phyloP scores from a whole-genome alignment of 805 yeast genomes.

The Yarrowia sp. region DNA sequence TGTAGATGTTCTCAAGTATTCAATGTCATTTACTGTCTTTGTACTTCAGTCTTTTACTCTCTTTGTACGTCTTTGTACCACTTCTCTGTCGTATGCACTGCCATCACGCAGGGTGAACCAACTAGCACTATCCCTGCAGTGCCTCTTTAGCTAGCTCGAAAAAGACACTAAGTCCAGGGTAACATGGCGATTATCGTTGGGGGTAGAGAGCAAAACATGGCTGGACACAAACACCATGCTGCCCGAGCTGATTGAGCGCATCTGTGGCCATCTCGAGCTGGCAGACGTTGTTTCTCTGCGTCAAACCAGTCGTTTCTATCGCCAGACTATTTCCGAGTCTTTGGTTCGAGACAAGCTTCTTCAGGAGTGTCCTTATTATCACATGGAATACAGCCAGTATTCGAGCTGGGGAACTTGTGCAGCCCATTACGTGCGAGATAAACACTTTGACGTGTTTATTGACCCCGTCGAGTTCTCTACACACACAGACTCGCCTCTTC shows the following conservation, averaged over 20 bases:
- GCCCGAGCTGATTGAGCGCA: not conserved
- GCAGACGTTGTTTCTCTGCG: not conserved
- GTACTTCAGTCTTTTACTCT: too few relatives aligned
- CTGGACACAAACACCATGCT: not conserved
- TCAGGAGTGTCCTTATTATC: not conserved
- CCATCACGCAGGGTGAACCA: too few relatives aligned
- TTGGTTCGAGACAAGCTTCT: not conserved
- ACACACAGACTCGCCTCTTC: not conserved
- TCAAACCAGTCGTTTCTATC: not conserved
- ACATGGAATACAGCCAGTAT: not conserved
- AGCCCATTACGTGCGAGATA: not conserved
- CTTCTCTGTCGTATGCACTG: too few relatives aligned
- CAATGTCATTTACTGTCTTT: too few relatives aligned
- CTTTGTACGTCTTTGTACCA: too few relatives aligned
- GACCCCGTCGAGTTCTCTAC: not conserved
- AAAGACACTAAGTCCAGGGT: too few relatives aligned
- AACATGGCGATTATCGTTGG: too few relatives aligned
- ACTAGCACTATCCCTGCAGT: too few relatives aligned
- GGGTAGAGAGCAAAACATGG: too few relatives aligned
- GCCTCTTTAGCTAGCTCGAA: too few relatives aligned
- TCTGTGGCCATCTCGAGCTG: not conserved
- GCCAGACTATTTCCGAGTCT: not conserved
- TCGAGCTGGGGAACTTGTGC: not conserved
- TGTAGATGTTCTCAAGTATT: too few relatives aligned
- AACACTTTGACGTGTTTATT: not conserved